Percentiles rank a stretch among this genome's conserved stretches.
phyloP scores from a whole-genome alignment of 2,329 filamentous ascomycete genomes.

The Penicillium sp. region DNA sequence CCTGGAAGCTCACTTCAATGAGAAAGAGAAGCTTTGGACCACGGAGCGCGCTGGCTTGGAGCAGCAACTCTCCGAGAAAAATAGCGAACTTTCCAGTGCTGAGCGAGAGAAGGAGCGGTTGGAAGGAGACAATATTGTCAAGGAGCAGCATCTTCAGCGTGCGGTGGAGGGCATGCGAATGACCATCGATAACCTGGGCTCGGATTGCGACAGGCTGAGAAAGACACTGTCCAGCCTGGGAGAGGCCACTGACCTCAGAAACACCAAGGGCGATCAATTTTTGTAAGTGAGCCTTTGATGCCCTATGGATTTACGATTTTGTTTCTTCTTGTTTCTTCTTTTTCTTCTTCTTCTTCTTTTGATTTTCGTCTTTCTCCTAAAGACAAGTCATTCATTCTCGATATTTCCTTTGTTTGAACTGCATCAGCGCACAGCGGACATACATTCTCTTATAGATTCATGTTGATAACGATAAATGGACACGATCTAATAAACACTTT shows the following conservation, averaged over 20 bases:
- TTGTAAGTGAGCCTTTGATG: conserved; percentile 46
- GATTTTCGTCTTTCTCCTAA: conserved; percentile 17
- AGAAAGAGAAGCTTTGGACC: conserved; percentile 36
- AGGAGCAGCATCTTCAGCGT: conserved; percentile 47
- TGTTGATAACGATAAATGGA: conserved; percentile 39
- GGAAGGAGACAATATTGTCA: conserved; percentile 47
- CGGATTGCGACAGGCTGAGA: conserved; percentile 51
- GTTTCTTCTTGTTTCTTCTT: conserved; percentile 7
- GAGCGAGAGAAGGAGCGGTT: conserved; percentile 45
- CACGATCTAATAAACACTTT: conserved; percentile 40
- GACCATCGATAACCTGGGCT: conserved; percentile 50
- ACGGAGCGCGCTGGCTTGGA: conserved; percentile 33
- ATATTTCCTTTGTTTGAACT: conserved; percentile 13
- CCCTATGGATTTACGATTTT: conserved; percentile 22
- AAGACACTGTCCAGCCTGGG: conserved; percentile 51
- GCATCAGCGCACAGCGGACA: conserved; percentile 5
- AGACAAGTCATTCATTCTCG: conserved; percentile 21
- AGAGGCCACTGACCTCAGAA: conserved; percentile 53
- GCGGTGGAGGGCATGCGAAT: conserved; percentile 45
- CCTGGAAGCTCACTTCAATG: conserved; percentile 27
- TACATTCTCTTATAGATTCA: conserved; percentile 25
- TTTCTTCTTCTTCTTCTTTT: conserved; percentile 17
- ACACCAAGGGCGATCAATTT: conserved; percentile 49
- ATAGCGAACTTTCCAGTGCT: conserved; percentile 41
- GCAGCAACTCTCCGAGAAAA: conserved; percentile 41